Evolutionary conservation across 192 early-diverging fungal species (phyloP), one percentile per base, ranked within the genome.

Genomic region (Powellomyces hirtus): DNA sequence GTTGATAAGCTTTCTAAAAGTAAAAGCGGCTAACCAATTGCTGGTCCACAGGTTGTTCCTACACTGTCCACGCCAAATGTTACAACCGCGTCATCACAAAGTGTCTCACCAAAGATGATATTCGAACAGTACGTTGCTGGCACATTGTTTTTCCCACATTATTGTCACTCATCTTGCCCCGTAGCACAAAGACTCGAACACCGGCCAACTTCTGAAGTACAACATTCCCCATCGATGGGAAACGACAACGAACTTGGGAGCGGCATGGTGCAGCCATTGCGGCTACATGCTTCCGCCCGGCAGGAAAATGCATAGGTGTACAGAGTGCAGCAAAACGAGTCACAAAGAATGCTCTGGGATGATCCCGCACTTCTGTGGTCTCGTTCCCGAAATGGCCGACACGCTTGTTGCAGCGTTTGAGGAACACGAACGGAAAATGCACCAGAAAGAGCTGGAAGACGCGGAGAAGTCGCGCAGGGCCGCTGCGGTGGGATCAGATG

Each of bases 141-240:
- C 68, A n/a, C 20, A 20, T 70, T 50, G 30, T 27, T 35, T 27
- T 42, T 24, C 42, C 16, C 34, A 22, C 64, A 27, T 22, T 57
- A 34, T 13, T 55, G 42, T 52, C 18, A 4, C 4, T 16, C 37
- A 61, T 3, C 4, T 6, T 64, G n/a, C 65, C 16, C 52, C 35
- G n/a, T 59, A 81, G 74, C 87, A 83, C 62, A 67, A 78, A 20
- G 91, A 93, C 61, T 82, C 86, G 44, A 88, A 91, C 38, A 85
- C 89, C 27, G 79, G 77, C 5, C 75, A 79, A 63, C 69, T 84
- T 26, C 76, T 94, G 30, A 90, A 92, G 40, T 95, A 95, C 79
- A 87, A 88, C 31, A 98, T 98, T 77, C 96, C 95, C 27, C 96
- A 98, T 86, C 90, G 95, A 26, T 98, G 89, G 75, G 91, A 96